phyloP scores from a whole-genome alignment of 2,329 filamentous ascomycete species.

The Colletotrichum brevisporum region DNA sequence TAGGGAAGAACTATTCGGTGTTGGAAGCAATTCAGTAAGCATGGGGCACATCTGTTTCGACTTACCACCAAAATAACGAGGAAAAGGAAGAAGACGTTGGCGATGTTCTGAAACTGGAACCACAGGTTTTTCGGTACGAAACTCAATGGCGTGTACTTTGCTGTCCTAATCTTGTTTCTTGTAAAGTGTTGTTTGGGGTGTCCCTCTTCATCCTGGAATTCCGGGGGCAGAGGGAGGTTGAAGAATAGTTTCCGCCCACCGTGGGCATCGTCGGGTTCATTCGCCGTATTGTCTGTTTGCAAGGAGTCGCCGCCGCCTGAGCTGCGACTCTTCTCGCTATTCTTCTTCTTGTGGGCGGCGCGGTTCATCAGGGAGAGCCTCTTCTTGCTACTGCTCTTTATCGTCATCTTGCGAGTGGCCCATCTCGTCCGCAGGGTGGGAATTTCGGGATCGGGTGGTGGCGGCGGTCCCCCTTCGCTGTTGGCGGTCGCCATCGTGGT shows the following conservation, averaged over 20 bases:
- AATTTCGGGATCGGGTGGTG: slow-evolving; percentile 56
- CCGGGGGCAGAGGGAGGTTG: slow-evolving; percentile 83
- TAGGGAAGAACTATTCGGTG: slow-evolving; percentile 84
- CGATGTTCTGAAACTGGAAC: slow-evolving; percentile 98
- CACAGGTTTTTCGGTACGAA: slow-evolving; percentile 98
- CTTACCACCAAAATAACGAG: slow-evolving; percentile 94
- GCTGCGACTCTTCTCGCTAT: slow-evolving; percentile 79
- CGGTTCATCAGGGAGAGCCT: slow-evolving; percentile 86
- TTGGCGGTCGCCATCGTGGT: slow-evolving; percentile 45
- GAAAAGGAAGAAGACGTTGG: slow-evolving; percentile 98
- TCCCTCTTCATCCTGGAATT: slow-evolving; percentile 85
- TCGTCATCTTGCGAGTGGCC: slow-evolving; percentile 91
- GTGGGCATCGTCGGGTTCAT: slow-evolving; percentile 57
- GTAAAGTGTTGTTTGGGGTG: slow-evolving; percentile 78
- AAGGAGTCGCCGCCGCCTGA: slow-evolving; percentile 50
- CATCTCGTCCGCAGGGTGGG: slow-evolving; percentile 86
- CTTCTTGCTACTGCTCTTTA: slow-evolving; percentile 83
- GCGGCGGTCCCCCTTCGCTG: slow-evolving; percentile 57
- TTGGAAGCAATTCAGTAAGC: slow-evolving; percentile 30
- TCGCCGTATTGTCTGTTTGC: slow-evolving; percentile 37
- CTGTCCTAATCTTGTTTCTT: slow-evolving; percentile 96
- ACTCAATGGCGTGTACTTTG: slow-evolving; percentile 95
- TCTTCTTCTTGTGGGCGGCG: slow-evolving; percentile 73
- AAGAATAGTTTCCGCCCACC: slow-evolving; percentile 80
- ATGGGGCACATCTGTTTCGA: slow-evolving; percentile 30